phyloP scores from a whole-genome alignment of 2,329 filamentous ascomycete species.

The Escovopsis sp. region DNA sequence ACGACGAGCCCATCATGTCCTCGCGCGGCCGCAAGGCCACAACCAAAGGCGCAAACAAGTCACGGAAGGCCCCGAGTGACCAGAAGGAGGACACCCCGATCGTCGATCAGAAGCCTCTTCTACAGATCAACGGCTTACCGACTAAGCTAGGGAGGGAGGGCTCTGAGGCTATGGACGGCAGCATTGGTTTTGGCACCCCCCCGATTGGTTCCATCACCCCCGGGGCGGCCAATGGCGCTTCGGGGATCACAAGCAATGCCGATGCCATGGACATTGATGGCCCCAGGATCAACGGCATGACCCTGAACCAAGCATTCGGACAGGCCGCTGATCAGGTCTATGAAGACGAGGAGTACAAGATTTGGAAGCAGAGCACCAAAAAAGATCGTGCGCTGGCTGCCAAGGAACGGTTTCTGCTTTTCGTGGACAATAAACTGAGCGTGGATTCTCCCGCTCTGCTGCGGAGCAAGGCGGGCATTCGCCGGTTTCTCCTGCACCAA shows the following conservation, averaged over 20 bases:
- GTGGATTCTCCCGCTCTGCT: slow-evolving; percentile 76
- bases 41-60: slow-evolving; percentile 64
- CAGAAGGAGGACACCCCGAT: slow-evolving; percentile 67
- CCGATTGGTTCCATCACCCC: slow-evolving; percentile 70
- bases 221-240: slow-evolving; percentile 50
- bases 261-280: slow-evolving; percentile 83
- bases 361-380: slow-evolving; percentile 98
- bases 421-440: slow-evolving; percentile 74
- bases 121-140: slow-evolving; percentile 51
- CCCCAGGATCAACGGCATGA: slow-evolving; percentile 51
- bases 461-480: slow-evolving; percentile 76
- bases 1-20: slow-evolving; percentile 97
- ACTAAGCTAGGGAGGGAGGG: slow-evolving; percentile 49
- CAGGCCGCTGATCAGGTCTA: slow-evolving; percentile 61
- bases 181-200: slow-evolving; percentile 77
- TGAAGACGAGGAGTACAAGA: slow-evolving; percentile 89
- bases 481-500: slow-evolving; percentile 68
- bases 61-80: slow-evolving; percentile 58
- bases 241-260: slow-evolving; percentile 55
- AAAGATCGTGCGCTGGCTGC: slow-evolving; percentile 80
- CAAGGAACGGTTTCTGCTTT: slow-evolving; percentile 73
- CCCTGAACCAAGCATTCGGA: slow-evolving; percentile 47
- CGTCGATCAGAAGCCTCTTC: slow-evolving; percentile 56
- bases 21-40: slow-evolving; percentile 76
- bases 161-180: slow-evolving; percentile 66